phyloP scores from a whole-genome alignment of 345 rosid species.

The Corymbia maculata region DNA sequence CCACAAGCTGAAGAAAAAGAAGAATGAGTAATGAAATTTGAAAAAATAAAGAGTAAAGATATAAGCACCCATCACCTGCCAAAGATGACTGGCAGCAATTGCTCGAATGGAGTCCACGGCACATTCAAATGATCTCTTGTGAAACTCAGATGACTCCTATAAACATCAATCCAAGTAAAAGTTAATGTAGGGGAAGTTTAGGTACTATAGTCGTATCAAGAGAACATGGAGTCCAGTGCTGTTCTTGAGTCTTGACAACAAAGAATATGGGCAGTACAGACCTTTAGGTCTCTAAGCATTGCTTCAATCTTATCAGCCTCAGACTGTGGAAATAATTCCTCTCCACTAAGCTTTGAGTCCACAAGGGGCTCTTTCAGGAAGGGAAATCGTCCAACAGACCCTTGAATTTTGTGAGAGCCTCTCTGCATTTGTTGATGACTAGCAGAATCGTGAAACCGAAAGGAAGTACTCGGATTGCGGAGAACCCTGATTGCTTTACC shows the following conservation, averaged over 20 bases:
- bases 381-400: constrained; percentile 37
- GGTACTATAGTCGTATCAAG: neutral
- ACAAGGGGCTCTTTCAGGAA: constrained; percentile 40
- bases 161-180: neutral
- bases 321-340: constrained; percentile 82
- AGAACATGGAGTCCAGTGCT: neutral
- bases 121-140: constrained; percentile 83
- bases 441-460: constrained; percentile 48
- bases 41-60: neutral
- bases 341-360: constrained; percentile 45
- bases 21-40: constrained; percentile 2
- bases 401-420: constrained; percentile 47
- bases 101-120: constrained; percentile 84
- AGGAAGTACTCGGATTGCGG: constrained; percentile 76
- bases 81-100: constrained; percentile 95
- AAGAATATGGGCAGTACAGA: neutral
- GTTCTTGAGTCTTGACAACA: neutral
- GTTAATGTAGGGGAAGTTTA: neutral
- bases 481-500: constrained; percentile 97
- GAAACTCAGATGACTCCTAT: constrained; percentile 91
- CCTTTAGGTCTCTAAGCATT: constrained; percentile 88
- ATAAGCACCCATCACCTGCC: constrained; percentile 72
- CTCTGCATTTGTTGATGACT: constrained; percentile 39
- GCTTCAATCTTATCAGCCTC: constrained; percentile 95
- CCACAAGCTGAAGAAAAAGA: constrained; percentile 68